phyloP scores from a whole-genome alignment of 2,329 filamentous ascomycete species.

The Elsinoe batatas region DNA sequence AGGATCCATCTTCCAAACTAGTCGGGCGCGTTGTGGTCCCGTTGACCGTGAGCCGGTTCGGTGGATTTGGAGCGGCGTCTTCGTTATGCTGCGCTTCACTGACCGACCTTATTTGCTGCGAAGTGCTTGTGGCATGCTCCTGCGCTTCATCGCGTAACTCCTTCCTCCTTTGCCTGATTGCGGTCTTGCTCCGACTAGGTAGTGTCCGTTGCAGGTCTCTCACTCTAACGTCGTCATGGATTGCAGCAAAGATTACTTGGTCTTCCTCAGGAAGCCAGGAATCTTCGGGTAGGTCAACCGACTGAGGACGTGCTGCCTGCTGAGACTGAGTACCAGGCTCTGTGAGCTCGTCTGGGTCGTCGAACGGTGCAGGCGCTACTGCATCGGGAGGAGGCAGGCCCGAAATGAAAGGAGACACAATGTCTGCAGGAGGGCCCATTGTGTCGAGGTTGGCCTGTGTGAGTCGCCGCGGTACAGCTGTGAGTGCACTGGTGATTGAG shows the following conservation, averaged over 20 bases:
- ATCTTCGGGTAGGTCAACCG: neutral
- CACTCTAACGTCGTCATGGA: too few relatives aligned
- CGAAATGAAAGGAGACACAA: neutral
- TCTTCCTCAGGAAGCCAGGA: neutral
- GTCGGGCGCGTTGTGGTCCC: too few relatives aligned
- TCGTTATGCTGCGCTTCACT: too few relatives aligned
- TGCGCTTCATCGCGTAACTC: too few relatives aligned
- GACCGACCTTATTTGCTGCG: too few relatives aligned
- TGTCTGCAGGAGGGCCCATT: neutral
- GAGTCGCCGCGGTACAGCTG: neutral
- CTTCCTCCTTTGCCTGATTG: too few relatives aligned
- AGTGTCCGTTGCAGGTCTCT: too few relatives aligned
- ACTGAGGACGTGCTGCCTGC: neutral
- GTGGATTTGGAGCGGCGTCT: too few relatives aligned
- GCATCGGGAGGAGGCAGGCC: neutral
- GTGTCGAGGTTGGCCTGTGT: neutral
- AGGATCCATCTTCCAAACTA: neutral
- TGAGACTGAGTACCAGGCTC: neutral
- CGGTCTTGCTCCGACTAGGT: too few relatives aligned
- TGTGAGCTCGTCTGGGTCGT: constrained; percentile 3
- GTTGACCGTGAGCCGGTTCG: too few relatives aligned
- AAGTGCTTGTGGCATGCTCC: too few relatives aligned
- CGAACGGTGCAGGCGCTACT: neutral
- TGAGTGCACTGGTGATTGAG: too few relatives aligned
- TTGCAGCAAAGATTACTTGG: neutral